Evolutionary conservation across 2,329 filamentous ascomycete genomes (phyloP).

Genomic region (Penicillium sp.): DNA sequence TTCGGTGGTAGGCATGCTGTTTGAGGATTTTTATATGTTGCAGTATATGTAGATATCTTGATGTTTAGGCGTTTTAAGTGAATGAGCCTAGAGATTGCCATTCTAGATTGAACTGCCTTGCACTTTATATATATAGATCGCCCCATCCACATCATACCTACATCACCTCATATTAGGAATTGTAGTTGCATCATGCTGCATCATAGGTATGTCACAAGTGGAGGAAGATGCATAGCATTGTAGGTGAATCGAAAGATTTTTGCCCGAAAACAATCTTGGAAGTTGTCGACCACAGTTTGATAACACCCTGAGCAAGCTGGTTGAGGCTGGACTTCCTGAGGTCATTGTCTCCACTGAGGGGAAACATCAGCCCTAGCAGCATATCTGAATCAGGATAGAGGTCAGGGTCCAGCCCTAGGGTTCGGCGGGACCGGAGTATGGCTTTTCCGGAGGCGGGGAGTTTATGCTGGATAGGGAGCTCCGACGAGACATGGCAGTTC

Average conservation of each 20-base stretch:
- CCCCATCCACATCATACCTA: background rate
- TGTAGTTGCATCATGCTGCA: constrained; percentile 34
- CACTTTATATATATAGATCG: constrained; percentile 12
- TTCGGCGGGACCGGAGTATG: constrained; percentile 24
- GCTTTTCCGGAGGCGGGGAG: constrained; percentile 24
- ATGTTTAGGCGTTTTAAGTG: background rate
- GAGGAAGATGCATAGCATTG: background rate
- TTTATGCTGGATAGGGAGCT: constrained; percentile 5
- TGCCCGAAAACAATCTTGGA: background rate
- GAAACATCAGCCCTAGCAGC: constrained; percentile 23
- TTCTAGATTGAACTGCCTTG: background rate
- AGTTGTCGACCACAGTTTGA: constrained; percentile 11
- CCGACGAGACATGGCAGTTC: constrained; percentile 3
- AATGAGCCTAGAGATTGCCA: background rate
- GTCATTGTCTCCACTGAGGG: constrained; percentile 17
- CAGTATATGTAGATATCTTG: background rate
- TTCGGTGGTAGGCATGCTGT: constrained; percentile 26
- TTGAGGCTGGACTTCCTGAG: constrained; percentile 17
- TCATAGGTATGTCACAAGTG: constrained; percentile 34
- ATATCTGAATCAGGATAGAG: constrained; percentile 11
- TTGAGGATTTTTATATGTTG: background rate
- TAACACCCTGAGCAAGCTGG: background rate
- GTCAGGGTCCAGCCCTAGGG: constrained; percentile 33
- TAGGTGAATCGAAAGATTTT: background rate
- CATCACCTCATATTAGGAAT: background rate